Evolutionary conservation across 2,329 filamentous ascomycete species (phyloP).

Genomic region (Thielaviopsis populi): DNA sequence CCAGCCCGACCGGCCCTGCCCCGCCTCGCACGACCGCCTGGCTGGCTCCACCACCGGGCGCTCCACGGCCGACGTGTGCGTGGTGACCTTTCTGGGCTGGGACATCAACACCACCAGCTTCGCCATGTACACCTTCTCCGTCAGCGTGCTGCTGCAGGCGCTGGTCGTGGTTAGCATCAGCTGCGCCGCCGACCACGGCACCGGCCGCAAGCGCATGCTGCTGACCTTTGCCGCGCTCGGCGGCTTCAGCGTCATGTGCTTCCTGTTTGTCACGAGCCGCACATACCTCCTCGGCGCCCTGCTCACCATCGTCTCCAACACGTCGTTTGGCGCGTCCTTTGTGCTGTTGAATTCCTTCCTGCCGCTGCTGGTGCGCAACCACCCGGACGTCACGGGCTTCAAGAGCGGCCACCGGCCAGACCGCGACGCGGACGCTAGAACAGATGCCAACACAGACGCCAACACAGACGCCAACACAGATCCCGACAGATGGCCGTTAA

Average conservation of each 20-base stretch:
- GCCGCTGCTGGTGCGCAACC: conserved; percentile 75
- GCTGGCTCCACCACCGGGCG: conserved; percentile 18
- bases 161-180: conserved; percentile 91
- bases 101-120: conserved; percentile 94
- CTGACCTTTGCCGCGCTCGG: conserved; percentile 74
- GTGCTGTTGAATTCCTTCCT: conserved; percentile 92
- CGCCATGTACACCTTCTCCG: conserved; percentile 95
- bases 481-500: conserved; percentile 22
- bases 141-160: conserved; percentile 79
- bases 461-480: conserved; percentile 19
- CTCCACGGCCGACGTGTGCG: conserved; percentile 43
- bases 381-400: conserved; percentile 35
- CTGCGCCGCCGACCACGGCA: conserved; percentile 86
- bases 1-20: conserved; percentile 63
- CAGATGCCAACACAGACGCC: conserved; percentile 11
- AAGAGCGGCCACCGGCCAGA: not conserved
- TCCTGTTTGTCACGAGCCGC: conserved; percentile 59
- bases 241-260: conserved; percentile 72
- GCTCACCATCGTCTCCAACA: conserved; percentile 80
- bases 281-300: conserved; percentile 70
- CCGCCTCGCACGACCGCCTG: conserved; percentile 41
- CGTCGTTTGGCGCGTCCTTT: conserved; percentile 86
- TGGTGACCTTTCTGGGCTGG: conserved; percentile 65
- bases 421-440: conserved; percentile 19
- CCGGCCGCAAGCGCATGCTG: conserved; percentile 76